Percentiles rank a stretch among this genome's conserved stretches.
Evolutionary conservation across 225 moss, liverwort and hornwort species (phyloP).

Genomic region (Pseudoscleropodium purum): DNA sequence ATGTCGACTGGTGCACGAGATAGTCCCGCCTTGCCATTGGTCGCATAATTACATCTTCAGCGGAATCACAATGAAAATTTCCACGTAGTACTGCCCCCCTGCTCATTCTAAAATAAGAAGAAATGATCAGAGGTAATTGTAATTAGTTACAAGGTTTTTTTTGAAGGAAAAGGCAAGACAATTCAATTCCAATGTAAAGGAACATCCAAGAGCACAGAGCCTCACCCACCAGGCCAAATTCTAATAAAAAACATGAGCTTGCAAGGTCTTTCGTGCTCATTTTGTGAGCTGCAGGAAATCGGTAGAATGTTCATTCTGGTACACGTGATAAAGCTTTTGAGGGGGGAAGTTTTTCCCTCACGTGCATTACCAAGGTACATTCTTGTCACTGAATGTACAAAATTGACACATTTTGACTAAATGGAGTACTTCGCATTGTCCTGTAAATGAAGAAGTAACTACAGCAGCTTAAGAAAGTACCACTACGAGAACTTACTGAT

Average conservation of each 20-base stretch:
- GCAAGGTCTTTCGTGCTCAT: background rate
- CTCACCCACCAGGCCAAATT: background rate
- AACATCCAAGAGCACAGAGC: background rate
- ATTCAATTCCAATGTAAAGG: background rate
- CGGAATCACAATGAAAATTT: background rate
- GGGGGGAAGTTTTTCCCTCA: background rate
- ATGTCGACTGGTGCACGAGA: constrained; percentile 1
- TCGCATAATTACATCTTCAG: background rate
- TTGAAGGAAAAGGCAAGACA: background rate
- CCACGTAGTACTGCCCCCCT: background rate
- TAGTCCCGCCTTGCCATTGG: background rate
- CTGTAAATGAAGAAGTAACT: background rate
- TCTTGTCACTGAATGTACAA: background rate
- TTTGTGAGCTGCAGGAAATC: background rate
- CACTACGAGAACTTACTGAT: background rate
- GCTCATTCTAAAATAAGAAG: background rate
- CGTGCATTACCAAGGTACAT: background rate
- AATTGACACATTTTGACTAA: background rate
- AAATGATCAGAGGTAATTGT: background rate
- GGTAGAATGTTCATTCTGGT: background rate
- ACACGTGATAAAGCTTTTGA: too few relatives aligned
- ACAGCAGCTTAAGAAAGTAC: background rate
- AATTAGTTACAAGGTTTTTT: background rate
- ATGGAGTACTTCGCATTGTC: background rate
- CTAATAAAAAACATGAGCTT: background rate